phyloP scores from a whole-genome alignment of 345 rosid species.

The Rhizophora apiculata region DNA sequence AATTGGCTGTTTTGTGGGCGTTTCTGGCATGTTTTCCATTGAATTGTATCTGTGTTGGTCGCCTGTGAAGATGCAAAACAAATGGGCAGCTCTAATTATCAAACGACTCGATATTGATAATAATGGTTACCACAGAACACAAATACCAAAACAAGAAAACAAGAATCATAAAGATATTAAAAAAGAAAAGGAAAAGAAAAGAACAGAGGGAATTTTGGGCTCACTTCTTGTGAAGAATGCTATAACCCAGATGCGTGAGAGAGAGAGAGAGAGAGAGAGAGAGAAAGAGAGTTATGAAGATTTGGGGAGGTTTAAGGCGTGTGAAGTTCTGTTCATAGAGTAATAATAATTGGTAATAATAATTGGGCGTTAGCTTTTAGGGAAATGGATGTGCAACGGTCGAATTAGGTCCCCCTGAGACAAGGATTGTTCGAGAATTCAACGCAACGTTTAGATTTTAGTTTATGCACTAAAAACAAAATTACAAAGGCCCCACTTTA shows the following conservation, averaged over 20 bases:
- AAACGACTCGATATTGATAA: no score
- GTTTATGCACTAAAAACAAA: no score
- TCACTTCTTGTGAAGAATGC: not conserved
- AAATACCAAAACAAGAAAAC: no score
- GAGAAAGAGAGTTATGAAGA: not conserved
- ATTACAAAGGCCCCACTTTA: no score
- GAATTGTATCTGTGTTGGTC: not conserved
- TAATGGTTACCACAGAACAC: no score
- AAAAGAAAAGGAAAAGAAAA: no score
- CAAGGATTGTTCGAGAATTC: conserved; percentile 18
- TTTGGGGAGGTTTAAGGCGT: not conserved
- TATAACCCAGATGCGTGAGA: not conserved
- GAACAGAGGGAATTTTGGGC: no score
- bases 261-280: not conserved
- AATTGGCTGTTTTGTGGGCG: conserved; percentile 20
- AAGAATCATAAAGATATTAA: no score
- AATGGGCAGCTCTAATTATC: no score
- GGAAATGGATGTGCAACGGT: conserved; percentile 39
- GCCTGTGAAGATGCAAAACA: not conserved
- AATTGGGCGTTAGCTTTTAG: conserved; percentile 4
- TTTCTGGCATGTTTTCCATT: conserved; percentile 42
- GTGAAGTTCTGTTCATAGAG: not conserved
- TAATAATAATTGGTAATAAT: no score
- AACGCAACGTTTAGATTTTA: conserved; percentile 13
- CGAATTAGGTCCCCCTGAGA: conserved; percentile 20